Evolutionary conservation across 257 asterid genomes (phyloP).

Genomic region (Ehretia macrophylla): DNA sequence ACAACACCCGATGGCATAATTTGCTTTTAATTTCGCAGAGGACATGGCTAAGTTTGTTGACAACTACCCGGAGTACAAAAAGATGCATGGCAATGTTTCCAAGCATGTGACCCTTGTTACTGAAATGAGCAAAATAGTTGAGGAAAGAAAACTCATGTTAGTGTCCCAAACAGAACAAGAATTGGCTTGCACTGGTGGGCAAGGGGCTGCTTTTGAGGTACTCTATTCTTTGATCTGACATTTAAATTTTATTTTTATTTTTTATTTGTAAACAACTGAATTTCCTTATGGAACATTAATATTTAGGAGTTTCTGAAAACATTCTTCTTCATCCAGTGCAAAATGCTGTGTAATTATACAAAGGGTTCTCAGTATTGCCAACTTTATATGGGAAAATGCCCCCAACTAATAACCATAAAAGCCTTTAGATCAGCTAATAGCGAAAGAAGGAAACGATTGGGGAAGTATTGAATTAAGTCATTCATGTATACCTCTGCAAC

Average conservation of each 20-base stretch:
- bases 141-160: conserved; percentile 84
- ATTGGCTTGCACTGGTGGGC: conserved; percentile 97
- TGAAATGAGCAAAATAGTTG: conserved; percentile 97
- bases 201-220: conserved; percentile 99
- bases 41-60: conserved; percentile 99
- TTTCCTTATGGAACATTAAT: background rate
- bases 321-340: background rate
- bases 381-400: no score
- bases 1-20: background rate
- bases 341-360: no score
- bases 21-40: conserved; percentile 47
- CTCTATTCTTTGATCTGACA: background rate
- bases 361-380: no score
- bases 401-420: no score
- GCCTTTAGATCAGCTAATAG: no score
- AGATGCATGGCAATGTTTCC: conserved; percentile 96
- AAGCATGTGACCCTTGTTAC: conserved; percentile 97
- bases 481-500: no score
- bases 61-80: conserved; percentile 94
- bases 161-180: conserved; percentile 98
- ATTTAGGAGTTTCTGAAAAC: background rate
- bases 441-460: no score
- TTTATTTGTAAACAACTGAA: background rate
- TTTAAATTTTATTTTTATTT: conserved; percentile 13
- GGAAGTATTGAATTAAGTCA: no score